phyloP scores from a whole-genome alignment of 345 rosid genomes.

The Citrus glauca region DNA sequence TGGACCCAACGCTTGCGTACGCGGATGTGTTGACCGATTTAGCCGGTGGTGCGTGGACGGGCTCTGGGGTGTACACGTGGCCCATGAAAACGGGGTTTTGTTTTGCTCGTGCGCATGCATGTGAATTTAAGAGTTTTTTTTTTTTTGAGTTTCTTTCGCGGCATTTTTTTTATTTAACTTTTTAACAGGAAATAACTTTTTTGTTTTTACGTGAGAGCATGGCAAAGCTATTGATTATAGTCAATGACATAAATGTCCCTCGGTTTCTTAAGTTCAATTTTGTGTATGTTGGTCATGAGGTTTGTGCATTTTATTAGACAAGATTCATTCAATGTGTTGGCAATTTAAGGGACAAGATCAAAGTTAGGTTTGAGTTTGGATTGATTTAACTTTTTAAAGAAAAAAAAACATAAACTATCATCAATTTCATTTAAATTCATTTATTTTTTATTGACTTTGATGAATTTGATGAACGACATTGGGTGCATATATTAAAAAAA shows the following conservation, averaged over 20 bases:
- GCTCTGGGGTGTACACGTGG: constrained; percentile 28
- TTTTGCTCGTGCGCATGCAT: constrained; percentile 26
- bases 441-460: no score
- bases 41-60: constrained; percentile 29
- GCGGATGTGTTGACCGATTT: constrained; percentile 41
- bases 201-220: constrained; percentile 12
- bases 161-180: constrained; percentile 16
- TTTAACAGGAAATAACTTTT: constrained; percentile 25
- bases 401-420: no score
- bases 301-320: not conserved
- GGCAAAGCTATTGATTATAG: not conserved
- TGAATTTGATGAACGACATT: no score
- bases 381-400: not conserved
- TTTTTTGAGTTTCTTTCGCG: constrained; percentile 30
- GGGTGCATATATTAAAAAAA: no score
- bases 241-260: not conserved
- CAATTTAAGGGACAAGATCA: not conserved
- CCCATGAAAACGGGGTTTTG: not conserved
- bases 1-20: constrained; percentile 23
- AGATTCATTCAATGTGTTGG: not conserved
- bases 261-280: not conserved
- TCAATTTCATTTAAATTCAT: no score
- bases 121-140: constrained; percentile 6
- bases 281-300: not conserved
- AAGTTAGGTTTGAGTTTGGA: not conserved